Base-by-base conservation (phyloP, 345 rosid genomes). In the Populus ilicifolia region DNA sequence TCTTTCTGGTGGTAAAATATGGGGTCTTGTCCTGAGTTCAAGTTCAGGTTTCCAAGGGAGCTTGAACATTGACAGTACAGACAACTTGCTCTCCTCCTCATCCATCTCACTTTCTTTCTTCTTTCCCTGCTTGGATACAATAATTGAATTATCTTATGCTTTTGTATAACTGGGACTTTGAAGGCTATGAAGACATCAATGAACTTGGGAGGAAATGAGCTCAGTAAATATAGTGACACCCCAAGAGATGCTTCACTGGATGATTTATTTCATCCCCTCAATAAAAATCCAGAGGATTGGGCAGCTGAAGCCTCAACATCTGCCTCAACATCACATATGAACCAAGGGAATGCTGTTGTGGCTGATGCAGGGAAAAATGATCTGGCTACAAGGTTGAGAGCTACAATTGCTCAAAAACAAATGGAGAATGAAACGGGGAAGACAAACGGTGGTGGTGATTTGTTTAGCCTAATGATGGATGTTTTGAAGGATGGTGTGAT, bases 181-280 rank as follows among this genome's bases (percentile, higher is more conserved):
- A 90, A 95, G 97, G 89, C 84, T 84, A 79, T 62, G 70, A 91
- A 93, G 86, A 76, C 88, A 71, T 82, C 90, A 4, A 79, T 84
- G 39, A 69, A 79, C 61, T 67, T 86, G 79, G 88, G 89, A 73
- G 89, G 90, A 64, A 91, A 88, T 79, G 99, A 89, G 82, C 89
- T 93, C 76, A 88, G 90, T 86, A 93, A 91, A 82, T 93, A 92
- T 84, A 93, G 97, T 79, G 98, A 96, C 78, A 84, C 97, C 81
- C 98, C 98, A 7, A 96, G 93, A 79, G 99, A 93, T 92, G 99
- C 97, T 79, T 91, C 91, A 69, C 85, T 96, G 88, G 98, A 93
- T 79, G 99, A 93, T 90, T 85, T 93, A 80, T 95, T 95, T 88
- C 99, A 88, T 80, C 94, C 98, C 23, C 50, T 87, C 81, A 94